Conservation (phyloP, 202 grass and related monocot genomes). For the Cymbopogon flexuosus region DNA sequence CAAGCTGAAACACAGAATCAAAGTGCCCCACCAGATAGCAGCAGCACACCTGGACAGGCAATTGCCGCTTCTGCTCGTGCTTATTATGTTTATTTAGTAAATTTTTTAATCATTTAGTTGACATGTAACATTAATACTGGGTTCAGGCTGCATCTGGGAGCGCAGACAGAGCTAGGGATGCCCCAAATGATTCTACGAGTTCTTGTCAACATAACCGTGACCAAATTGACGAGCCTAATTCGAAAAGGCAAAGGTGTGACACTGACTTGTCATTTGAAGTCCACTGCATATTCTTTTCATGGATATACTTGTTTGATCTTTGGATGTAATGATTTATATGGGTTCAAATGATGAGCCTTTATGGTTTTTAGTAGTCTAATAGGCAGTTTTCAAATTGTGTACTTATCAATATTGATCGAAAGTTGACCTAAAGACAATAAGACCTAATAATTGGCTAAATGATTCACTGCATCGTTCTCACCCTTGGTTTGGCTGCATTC, state of each 20-base stretch:
- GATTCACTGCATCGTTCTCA: background rate
- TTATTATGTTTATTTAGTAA: slow-evolving; percentile 14
- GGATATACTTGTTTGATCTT: slow-evolving; percentile 2
- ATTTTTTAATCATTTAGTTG: slow-evolving; percentile 7
- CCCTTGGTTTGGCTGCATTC: background rate
- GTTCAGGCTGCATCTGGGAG: slow-evolving; percentile 38
- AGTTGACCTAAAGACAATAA: background rate
- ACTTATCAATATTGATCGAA: slow-evolving; percentile 1
- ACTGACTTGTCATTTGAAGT: background rate
- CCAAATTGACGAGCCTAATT: slow-evolving; percentile 59
- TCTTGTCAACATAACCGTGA: slow-evolving; percentile 43
- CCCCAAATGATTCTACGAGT: slow-evolving; percentile 24
- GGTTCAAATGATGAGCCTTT: background rate
- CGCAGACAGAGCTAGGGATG: slow-evolving; percentile 34
- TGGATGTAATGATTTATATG: background rate
- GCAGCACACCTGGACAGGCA: slow-evolving; percentile 47
- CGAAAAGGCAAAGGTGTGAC: slow-evolving; percentile 72
- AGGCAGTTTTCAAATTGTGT: background rate
- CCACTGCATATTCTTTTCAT: background rate
- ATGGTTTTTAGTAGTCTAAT: background rate
- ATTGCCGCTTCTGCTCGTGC: slow-evolving; percentile 30
- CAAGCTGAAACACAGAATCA: slow-evolving; percentile 39
- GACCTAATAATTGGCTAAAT: background rate
- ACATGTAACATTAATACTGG: slow-evolving; percentile 28
- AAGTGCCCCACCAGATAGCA: slow-evolving; percentile 28